These are phyloP conservation scores for Scalesia atractyloides DNA, from an alignment of 129 eudicot species.

Conservation along the genomic window DNA sequence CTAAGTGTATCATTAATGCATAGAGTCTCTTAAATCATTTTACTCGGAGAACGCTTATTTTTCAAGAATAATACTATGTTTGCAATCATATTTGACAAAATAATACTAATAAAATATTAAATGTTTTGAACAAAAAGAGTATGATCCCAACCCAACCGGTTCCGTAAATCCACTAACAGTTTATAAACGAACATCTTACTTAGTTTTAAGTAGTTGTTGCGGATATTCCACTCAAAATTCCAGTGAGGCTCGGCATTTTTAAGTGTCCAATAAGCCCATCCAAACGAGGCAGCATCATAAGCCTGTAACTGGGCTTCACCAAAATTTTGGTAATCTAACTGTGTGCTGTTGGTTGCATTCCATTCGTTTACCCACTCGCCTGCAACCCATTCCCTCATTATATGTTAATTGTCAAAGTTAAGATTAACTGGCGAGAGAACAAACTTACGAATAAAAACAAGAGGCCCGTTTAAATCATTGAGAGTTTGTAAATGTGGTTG, in stretches of 20 bases:
- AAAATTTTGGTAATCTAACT: slow-evolving; percentile 55
- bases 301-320: slow-evolving; percentile 69
- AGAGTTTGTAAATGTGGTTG: slow-evolving; percentile 58
- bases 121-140: no score
- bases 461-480: slow-evolving; percentile 56
- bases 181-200: slow-evolving; percentile 28
- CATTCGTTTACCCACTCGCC: slow-evolving; percentile 88
- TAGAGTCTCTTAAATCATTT: no score
- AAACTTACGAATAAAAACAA: slow-evolving; percentile 55
- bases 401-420: background rate
- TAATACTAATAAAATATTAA: no score
- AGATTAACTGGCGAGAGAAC: background rate
- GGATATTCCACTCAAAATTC: slow-evolving; percentile 75
- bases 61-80: no score
- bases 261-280: slow-evolving; percentile 83
- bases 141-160: background rate
- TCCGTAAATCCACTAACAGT: background rate
- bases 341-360: slow-evolving; percentile 45
- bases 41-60: no score
- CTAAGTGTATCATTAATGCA: no score
- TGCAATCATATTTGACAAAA: no score
- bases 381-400: slow-evolving; percentile 14
- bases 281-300: slow-evolving; percentile 69
- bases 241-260: slow-evolving; percentile 62
- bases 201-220: slow-evolving; percentile 53